Evolutionary conservation across 2,329 filamentous ascomycete genomes (phyloP).

Genomic region (Amauroascus niger): DNA sequence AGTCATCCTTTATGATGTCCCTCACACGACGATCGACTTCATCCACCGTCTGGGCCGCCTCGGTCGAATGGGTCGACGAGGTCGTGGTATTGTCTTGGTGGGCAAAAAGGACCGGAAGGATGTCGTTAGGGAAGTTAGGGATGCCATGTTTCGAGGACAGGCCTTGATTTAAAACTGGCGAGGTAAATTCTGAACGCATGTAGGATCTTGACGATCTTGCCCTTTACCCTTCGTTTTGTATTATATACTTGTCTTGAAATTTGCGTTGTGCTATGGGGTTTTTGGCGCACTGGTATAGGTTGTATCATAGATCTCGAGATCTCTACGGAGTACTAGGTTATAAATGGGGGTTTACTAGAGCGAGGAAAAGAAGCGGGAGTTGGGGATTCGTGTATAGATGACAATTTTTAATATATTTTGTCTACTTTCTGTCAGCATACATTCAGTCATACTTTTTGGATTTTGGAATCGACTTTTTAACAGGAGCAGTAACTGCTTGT

Average conservation of each 20-base stretch:
- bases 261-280: background rate
- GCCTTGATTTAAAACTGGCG: constrained; percentile 53
- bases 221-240: background rate
- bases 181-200: background rate
- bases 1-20: constrained; percentile 94
- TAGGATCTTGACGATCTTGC: no score
- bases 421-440: background rate
- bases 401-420: background rate
- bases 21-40: constrained; percentile 94
- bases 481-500: no score
- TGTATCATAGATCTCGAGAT: background rate
- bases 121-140: constrained; percentile 81
- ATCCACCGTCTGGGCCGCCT: constrained; percentile 90
- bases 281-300: background rate
- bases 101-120: constrained; percentile 83
- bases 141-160: constrained; percentile 76
- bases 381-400: background rate
- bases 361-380: background rate
- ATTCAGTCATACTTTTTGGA: background rate
- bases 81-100: constrained; percentile 79
- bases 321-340: background rate
- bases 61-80: constrained; percentile 83
- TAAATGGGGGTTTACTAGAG: background rate
- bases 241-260: background rate
- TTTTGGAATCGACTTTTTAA: no score